Percentiles rank a stretch among this genome's conserved stretches.
Evolutionary conservation across 257 asterid species (phyloP).

Genomic region (Capsicum pubescens): DNA sequence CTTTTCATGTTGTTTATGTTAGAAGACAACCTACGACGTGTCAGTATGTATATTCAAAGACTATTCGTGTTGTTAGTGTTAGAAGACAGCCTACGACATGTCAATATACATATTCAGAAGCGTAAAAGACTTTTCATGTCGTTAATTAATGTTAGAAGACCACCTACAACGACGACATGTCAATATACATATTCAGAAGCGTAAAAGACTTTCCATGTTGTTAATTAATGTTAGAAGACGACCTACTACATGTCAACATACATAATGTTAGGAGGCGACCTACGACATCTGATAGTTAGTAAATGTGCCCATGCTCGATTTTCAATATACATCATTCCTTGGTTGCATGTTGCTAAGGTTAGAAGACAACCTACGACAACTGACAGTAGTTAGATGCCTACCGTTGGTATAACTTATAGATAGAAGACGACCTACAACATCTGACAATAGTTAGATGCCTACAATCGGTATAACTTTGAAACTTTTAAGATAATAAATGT

Average conservation of each 20-base stretch:
- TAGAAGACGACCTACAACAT: background rate
- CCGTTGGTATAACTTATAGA: background rate
- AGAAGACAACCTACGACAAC: background rate
- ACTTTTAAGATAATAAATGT: background rate
- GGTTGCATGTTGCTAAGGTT: background rate
- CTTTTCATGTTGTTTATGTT: background rate
- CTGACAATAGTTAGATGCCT: background rate
- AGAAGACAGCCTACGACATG: background rate
- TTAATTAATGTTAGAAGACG: background rate
- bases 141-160: too few species aligned
- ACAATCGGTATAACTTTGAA: background rate
- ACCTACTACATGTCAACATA: too few species aligned
- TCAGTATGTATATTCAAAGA: background rate
- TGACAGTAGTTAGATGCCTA: background rate
- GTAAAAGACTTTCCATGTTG: background rate
- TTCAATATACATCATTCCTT: background rate
- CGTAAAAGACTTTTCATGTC: too few species aligned
- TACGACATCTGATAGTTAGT: background rate
- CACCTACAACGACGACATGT: too few species aligned
- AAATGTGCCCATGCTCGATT: background rate
- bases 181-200: background rate
- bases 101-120: too few species aligned
- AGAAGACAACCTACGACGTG: background rate
- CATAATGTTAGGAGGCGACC: background rate
- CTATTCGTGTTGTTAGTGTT: background rate